Evolutionary conservation across 2,329 filamentous ascomycete species (phyloP).

Genomic region (Xylariaceae sp.): DNA sequence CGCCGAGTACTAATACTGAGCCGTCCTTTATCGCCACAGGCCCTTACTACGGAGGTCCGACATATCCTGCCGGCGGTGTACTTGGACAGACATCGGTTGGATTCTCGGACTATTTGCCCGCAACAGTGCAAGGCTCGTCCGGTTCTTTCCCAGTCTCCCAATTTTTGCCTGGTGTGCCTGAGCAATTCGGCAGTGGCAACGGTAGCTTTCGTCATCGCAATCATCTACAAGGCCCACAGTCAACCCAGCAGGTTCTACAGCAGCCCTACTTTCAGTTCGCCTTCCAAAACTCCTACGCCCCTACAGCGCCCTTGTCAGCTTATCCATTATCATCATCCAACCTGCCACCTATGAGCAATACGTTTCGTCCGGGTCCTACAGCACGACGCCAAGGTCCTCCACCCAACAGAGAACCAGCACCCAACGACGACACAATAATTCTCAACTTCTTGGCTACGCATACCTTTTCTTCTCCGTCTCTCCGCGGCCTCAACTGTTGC

Average conservation of each 20-base stretch:
- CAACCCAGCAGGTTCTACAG: no score
- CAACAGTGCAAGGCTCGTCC: not conserved
- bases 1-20: no score
- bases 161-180: no score
- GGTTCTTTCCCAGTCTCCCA: no score
- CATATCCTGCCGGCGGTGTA: not conserved
- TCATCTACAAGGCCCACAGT: no score
- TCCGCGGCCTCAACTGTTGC: slow-evolving; percentile 24
- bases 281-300: not conserved
- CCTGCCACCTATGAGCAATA: not conserved
- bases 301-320: not conserved
- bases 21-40: not conserved
- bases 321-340: not conserved
- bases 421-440: slow-evolving; percentile 19
- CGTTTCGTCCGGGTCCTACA: not conserved
- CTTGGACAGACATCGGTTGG: not conserved
- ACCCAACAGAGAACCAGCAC: not conserved
- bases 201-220: no score
- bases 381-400: not conserved
- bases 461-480: slow-evolving; percentile 28
- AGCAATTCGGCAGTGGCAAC: no score
- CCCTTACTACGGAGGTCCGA: not conserved
- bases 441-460: slow-evolving; percentile 18
- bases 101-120: not conserved
- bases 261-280: no score